Evolutionary conservation across 2,329 filamentous ascomycete genomes (phyloP).

Genomic region (Pseudogymnoascus destructans): DNA sequence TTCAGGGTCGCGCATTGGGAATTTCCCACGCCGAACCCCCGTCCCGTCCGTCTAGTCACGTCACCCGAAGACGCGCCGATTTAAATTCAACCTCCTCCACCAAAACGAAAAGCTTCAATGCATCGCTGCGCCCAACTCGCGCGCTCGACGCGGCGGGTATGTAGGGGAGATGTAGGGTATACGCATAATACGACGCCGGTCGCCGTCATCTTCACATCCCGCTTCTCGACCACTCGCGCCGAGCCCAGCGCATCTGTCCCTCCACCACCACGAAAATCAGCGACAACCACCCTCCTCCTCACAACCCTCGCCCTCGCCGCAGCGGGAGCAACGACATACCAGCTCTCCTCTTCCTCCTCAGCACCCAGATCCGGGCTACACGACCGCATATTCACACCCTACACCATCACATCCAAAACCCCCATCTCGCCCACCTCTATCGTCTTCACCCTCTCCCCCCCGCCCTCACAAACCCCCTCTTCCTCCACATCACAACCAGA

Average conservation of each 20-base stretch:
- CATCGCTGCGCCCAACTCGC: background rate
- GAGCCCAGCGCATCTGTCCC: background rate
- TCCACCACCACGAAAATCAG: background rate
- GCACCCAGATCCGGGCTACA: background rate
- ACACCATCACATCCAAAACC: slow-evolving; percentile 48
- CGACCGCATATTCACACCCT: slow-evolving; percentile 41
- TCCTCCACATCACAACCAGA: slow-evolving; percentile 11
- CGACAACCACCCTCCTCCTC: background rate
- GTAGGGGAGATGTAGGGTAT: background rate
- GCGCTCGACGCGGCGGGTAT: background rate
- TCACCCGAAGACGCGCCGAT: background rate
- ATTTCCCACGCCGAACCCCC: background rate
- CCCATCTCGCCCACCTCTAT: slow-evolving; percentile 53
- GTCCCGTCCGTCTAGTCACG: background rate
- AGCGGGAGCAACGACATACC: background rate
- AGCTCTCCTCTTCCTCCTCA: background rate
- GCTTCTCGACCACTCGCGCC: background rate
- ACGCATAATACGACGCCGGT: background rate
- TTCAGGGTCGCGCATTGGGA: background rate
- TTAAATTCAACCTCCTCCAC: background rate
- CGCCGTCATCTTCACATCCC: background rate
- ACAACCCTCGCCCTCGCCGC: background rate
- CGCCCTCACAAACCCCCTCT: slow-evolving; percentile 13
- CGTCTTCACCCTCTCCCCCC: slow-evolving; percentile 50
- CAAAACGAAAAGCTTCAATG: background rate